A percentile compares a stretch with the other conserved stretches of the same genome.
phyloP scores from a whole-genome alignment of 179 eudicot genomes.

The Corrigiola litoralis region DNA sequence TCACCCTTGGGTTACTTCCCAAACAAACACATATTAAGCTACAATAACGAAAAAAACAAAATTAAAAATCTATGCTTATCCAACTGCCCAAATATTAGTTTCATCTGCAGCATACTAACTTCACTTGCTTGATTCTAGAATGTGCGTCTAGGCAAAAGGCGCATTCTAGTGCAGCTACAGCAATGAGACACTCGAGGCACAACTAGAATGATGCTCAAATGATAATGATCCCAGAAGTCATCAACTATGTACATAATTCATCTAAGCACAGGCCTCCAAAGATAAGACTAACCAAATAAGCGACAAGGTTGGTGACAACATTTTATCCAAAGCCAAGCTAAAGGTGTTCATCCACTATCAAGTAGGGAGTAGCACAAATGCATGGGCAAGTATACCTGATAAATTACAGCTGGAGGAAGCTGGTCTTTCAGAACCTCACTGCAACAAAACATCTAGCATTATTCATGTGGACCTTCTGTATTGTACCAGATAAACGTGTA shows the following conservation, averaged over 20 bases:
- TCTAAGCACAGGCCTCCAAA: background rate
- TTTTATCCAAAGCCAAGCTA: background rate
- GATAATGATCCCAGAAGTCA: background rate
- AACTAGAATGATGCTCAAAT: no score
- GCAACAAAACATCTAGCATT: slow-evolving; percentile 18
- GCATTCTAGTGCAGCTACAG: no score
- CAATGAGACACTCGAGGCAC: no score
- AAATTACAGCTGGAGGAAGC: slow-evolving; percentile 67
- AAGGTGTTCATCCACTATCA: background rate
- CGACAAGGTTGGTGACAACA: background rate
- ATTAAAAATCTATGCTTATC: no score
- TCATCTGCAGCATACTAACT: no score
- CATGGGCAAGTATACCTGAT: slow-evolving; percentile 50
- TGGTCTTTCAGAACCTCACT: slow-evolving; percentile 61
- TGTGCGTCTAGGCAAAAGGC: no score
- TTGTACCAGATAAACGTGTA: background rate
- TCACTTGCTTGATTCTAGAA: no score
- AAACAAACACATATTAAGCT: no score
- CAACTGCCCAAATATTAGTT: no score
- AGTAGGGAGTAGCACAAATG: background rate
- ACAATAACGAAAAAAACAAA: no score
- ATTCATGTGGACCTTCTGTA: background rate
- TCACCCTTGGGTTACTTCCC: no score
- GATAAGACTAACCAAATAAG: background rate
- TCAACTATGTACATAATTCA: background rate